Evolutionary conservation across 164 flowering plant genomes (phyloP), one percentile per base, ranked within the genome.

Genomic region (Berberis vulgaris): DNA sequence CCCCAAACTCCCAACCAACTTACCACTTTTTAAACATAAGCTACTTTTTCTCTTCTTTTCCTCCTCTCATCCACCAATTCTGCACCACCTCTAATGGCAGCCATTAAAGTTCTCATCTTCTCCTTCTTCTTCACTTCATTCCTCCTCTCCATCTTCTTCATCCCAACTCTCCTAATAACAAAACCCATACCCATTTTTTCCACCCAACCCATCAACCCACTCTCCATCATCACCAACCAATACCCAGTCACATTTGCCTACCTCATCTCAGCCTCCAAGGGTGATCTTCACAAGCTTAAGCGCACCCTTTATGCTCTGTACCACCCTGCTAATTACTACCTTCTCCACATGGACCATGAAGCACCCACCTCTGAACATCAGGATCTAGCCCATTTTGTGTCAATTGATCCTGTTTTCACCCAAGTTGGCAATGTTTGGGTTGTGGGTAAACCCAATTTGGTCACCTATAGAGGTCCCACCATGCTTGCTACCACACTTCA

Each of bases 391-490:
- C 61, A 77, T 7, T 83, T 78, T 43, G 82, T 93, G 38, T 57
- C 82, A 1, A 60, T 61, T 0, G 80, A 85, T 0, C 78, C 77
- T 0, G 81, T 84, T 49, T 86, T 85, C 59, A 50, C 58, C 1
- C 45, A 65, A 67, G 69, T 81, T 44, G 87, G 85, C 2, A 93
- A 93, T 76, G 98, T 93, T 10, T 86, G 87, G 90, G 56, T 90
- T 7, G 88, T 90, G 7, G 78, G 78, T 7, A 88, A 80, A 58
- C 80, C 86, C 1, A 90, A 86, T 67, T 64, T 88, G 82, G 97
- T 93, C 1, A 90, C 97, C 45, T 93, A 90, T 62, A 83, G 97
- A 75, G 98, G 98, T 0, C 95, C 98, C 5, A 90, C 96, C 1
- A 93, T 93, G 97, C 84, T 93, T 42, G 84, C 88, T 2, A 81